Base-by-base conservation (phyloP, 441 rosid genomes). In the Croton setiger region DNA sequence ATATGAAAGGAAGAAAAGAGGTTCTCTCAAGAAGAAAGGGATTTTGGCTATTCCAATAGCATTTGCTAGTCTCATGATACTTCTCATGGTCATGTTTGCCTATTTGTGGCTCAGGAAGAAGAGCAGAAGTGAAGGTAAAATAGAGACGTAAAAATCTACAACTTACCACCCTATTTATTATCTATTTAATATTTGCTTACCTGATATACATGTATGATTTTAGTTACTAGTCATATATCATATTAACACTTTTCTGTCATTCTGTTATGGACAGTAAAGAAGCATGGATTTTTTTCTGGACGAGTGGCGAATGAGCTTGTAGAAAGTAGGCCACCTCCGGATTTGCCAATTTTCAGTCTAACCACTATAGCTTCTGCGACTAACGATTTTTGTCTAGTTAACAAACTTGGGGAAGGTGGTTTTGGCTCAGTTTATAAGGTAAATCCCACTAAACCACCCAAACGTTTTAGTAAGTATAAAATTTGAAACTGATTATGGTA, bases 381-480 rank as follows among this genome's bases (percentile, higher is more conserved):
- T 37, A 49, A 67, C 48, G 45, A 73, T 55, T 73, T 57, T 23
- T 60, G 64, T 14, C 12, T 41, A 33, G 39, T 17, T n/a, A 64
- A 66, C 45, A 60, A 73, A 49, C 43, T 73, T 53, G 76, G 72
- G 21, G 57, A 66, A 35, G 76, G 76, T 37, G 76, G 68, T 20
- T 73, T 73, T 36, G 76, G 76, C 13, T n/a, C 68, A 43, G 72
- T 73, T 7, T 73, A 73, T 68, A 73, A 60, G 76, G 68, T 67
- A 53, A 51, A 6, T 27, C 39, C 41, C 55, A 12, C 37, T 41
- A 27, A 27, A 27, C 1, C 31, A 27, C 31, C 31, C 31, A 27
- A 27, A 27, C 1, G 31, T 27, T 27, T 27, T 27, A 27, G 31
- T 27, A 27, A 0, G 31, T 27, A 27, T 27, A 27, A 27, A 27